phyloP scores from a whole-genome alignment of 2,329 filamentous ascomycete species.

The Calonectria naviculata region DNA sequence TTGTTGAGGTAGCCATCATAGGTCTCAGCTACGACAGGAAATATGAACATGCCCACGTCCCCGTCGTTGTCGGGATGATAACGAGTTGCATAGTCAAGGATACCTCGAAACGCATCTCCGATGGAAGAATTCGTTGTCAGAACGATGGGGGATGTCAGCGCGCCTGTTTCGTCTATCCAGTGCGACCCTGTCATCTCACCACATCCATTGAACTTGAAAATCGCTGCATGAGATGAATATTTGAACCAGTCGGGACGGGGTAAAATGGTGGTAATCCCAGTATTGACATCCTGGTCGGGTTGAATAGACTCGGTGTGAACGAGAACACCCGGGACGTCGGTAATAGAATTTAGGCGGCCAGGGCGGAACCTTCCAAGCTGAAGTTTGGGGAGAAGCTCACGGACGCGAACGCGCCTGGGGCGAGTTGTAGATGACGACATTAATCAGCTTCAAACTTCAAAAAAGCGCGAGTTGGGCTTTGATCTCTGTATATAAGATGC shows the following conservation, averaged over 20 bases:
- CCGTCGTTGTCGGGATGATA: conserved; percentile 55
- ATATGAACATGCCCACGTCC: conserved; percentile 62
- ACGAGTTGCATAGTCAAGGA: conserved; percentile 65
- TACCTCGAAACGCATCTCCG: conserved; percentile 67
- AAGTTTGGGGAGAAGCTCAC: conserved; percentile 57
- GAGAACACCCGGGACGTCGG: conserved; percentile 61
- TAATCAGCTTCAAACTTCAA: no score
- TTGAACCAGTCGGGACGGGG: conserved; percentile 57
- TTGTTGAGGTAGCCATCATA: conserved; percentile 73
- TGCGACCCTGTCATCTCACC: conserved; percentile 72
- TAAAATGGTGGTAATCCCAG: conserved; percentile 61
- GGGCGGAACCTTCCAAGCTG: conserved; percentile 55
- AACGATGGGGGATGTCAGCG: conserved; percentile 68
- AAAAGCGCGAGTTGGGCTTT: no score
- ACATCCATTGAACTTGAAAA: conserved; percentile 71
- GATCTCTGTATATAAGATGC: no score
- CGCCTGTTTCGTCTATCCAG: conserved; percentile 71
- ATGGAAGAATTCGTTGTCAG: conserved; percentile 65
- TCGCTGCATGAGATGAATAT: conserved; percentile 57
- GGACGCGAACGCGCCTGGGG: conserved; percentile 43
- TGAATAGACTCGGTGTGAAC: conserved; percentile 58
- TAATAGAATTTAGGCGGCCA: conserved; percentile 61
- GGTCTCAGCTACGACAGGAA: conserved; percentile 71
- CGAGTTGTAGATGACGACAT: not conserved
- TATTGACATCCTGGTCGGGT: conserved; percentile 53